Base-by-base conservation (phyloP, 129 eudicot species). In the Scalesia atractyloides region DNA sequence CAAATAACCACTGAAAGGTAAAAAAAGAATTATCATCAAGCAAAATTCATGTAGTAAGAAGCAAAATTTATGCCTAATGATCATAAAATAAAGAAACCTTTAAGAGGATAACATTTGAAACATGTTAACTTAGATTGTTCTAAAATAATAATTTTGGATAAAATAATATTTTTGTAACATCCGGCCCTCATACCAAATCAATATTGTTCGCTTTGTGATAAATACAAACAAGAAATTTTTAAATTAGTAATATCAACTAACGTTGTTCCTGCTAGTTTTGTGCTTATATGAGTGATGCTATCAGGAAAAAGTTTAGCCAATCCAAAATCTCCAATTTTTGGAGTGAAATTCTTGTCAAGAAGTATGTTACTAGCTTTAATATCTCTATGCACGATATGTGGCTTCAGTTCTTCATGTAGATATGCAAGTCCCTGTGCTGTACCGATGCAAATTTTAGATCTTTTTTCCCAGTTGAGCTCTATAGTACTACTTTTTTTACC, bases 261-360 rank as follows among this genome's bases (percentile, higher is more conserved):
- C 97, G 96, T 90, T 44, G 99, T 94, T 77, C 99, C 99, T 65
- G 96, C 92, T 50, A 94, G 75, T 73, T 87, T 73, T 5, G 99
- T 94, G 89, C 87, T 94, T 20, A 94, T 90, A 86, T 94, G 99
- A 68, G 99, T 94, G 39, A 94, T 88, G 70, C 82, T 81, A 64
- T 94, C 98, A 2, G 98, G 98, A 47, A 94, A 94, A 65, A 94
- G 98, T 76, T 90, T 94, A 56, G 98, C 98, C 86, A 94, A 80
- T 52, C 98, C 98, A 75, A 94, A 94, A 75, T 94, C 98, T 81
- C 98, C 98, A 59, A 94, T 90, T 86, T 94, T 94, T 58, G 98
- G 96, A 7, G 17, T 64, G 56, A 84, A 94, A 64, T 90, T 83
- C 68, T 78, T 79, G 76, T 89, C 95, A 48, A 92, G 82, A 75